Base-by-base conservation (phyloP, 768 basidiomycete species). In the Boletus reticuloceps region DNA sequence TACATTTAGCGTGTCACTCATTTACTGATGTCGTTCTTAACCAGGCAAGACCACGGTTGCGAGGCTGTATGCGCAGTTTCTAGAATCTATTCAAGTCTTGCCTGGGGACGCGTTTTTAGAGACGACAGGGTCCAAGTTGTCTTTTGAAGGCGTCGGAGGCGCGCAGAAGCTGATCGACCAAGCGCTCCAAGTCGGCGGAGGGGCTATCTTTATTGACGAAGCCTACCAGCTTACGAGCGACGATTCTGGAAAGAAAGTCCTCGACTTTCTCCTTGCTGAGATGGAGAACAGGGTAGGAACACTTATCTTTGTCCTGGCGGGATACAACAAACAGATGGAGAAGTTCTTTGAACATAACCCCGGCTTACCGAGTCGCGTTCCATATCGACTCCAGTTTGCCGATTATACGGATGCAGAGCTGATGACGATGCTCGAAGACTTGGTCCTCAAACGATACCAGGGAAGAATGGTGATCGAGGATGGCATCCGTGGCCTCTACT, bases 271-370 rank as follows among this genome's bases (percentile, higher is more conserved):
- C 0, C 75, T 89, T 1, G 85, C 87, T 0, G 86, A 89, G 65
- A 88, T 89, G 83, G 86, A 88, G 61, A 88, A 88, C 62, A 76
- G 79, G 34, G 74, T 83, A 5, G 88, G 85, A 6, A 81, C 72
- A 7, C 58, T 88, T 7, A 82, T 86, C 12, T 89, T 89, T 69
- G 81, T 89, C 51, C 73, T 89, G 3, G 87, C 88, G 0, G 87
- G 87, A 5, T 89, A 89, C 64, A 79, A 72, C 65, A 83, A 80
- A 51, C 75, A 89, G 66, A 88, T 89, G 88, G 87, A 89, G 59
- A 82, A 77, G 42, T 89, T 89, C 71, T 88, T 89, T 55, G 86
- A 88, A 56, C 86, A 87, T 56, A 88, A 89, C 60, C 86, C 87
- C 3, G 87, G 87, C 2, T 66, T 89, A 13, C 69, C 71, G 9